Evolutionary conservation across 1,284 basidiomycete genomes (phyloP).

Genomic region (Dichomitus squalens): DNA sequence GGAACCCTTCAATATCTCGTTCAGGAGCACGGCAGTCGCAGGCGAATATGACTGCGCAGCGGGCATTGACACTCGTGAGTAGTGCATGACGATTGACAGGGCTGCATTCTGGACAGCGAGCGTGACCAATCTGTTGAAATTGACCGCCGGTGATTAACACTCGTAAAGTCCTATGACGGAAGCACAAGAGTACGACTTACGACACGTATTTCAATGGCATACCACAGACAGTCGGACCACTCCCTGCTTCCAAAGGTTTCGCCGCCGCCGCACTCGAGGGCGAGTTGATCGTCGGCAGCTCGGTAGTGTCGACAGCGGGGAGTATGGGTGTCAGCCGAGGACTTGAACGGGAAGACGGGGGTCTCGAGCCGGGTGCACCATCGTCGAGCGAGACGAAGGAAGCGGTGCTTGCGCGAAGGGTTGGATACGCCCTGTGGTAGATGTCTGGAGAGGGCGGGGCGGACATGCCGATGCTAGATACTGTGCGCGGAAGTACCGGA

Average conservation of each 20-base stretch:
- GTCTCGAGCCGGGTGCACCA: slow-evolving; percentile 27
- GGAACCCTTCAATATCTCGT: slow-evolving; percentile 90
- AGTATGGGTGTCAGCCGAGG: slow-evolving; percentile 41
- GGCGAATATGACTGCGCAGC: slow-evolving; percentile 84
- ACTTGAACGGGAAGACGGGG: slow-evolving; percentile 27
- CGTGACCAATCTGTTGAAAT: slow-evolving; percentile 72
- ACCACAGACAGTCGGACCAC: slow-evolving; percentile 48
- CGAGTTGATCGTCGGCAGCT: slow-evolving; percentile 25
- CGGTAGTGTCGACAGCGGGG: slow-evolving; percentile 33
- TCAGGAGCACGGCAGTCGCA: slow-evolving; percentile 90
- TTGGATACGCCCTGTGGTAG: slow-evolving; percentile 46
- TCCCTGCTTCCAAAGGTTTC: slow-evolving; percentile 23
- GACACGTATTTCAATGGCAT: slow-evolving; percentile 66
- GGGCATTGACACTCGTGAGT: slow-evolving; percentile 86
- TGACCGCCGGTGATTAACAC: slow-evolving; percentile 1
- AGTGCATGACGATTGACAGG: slow-evolving; percentile 96
- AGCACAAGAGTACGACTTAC: slow-evolving; percentile 39
- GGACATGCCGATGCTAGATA: slow-evolving; percentile 33
- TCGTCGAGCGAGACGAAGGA: slow-evolving; percentile 32
- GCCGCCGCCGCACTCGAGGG: slow-evolving; percentile 7
- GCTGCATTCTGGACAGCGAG: slow-evolving; percentile 95
- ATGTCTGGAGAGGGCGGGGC: slow-evolving; percentile 36
- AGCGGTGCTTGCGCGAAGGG: slow-evolving; percentile 39
- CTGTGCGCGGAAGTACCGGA: slow-evolving; percentile 30
- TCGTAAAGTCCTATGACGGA: neutral